Conservation (phyloP, 2,329 filamentous ascomycete species). For the Stachybotrys elegans region DNA sequence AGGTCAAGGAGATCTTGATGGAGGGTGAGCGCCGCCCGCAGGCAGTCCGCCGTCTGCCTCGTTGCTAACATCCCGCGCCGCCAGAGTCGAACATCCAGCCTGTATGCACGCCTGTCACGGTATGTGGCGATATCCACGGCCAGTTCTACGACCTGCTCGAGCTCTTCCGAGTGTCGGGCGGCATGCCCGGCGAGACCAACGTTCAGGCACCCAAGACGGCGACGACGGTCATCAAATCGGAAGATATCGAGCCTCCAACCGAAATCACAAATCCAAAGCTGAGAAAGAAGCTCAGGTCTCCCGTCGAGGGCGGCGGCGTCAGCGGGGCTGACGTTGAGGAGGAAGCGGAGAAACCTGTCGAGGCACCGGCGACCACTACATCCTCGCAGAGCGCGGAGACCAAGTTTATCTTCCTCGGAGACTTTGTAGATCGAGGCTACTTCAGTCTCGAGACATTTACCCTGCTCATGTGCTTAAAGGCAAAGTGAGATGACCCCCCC, state of each 20-base stretch:
- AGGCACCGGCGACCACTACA: slow-evolving; percentile 27
- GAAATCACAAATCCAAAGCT: slow-evolving; percentile 85
- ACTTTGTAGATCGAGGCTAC: slow-evolving; percentile 96
- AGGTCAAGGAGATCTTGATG: slow-evolving; percentile 98
- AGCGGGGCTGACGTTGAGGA: slow-evolving; percentile 48
- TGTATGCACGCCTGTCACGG: slow-evolving; percentile 92
- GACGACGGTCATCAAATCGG: slow-evolving; percentile 76
- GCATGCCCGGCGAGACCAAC: slow-evolving; percentile 83
- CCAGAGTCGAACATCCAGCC: slow-evolving; percentile 97
- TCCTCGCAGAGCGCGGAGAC: slow-evolving; percentile 46
- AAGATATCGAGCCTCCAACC: slow-evolving; percentile 85
- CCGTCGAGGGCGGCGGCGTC: slow-evolving; percentile 32
- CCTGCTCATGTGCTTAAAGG: slow-evolving; percentile 90
- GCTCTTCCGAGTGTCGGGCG: slow-evolving; percentile 91
- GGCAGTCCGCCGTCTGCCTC: not conserved
- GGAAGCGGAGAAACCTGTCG: slow-evolving; percentile 36
- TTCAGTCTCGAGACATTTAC: slow-evolving; percentile 99
- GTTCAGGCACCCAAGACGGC: slow-evolving; percentile 63
- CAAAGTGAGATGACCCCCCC: slow-evolving; percentile 40
- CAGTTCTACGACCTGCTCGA: slow-evolving; percentile 98
- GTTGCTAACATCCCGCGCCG: slow-evolving; percentile 11
- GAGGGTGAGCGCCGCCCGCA: slow-evolving; percentile 57
- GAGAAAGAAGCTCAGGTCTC: slow-evolving; percentile 70
- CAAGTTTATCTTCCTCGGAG: slow-evolving; percentile 63
- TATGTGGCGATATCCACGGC: slow-evolving; percentile 97